Percentiles rank a stretch among this genome's conserved stretches.
Conservation (phyloP, 371 early-diverging fungal species). For the Haplosporangium sp. region DNA sequence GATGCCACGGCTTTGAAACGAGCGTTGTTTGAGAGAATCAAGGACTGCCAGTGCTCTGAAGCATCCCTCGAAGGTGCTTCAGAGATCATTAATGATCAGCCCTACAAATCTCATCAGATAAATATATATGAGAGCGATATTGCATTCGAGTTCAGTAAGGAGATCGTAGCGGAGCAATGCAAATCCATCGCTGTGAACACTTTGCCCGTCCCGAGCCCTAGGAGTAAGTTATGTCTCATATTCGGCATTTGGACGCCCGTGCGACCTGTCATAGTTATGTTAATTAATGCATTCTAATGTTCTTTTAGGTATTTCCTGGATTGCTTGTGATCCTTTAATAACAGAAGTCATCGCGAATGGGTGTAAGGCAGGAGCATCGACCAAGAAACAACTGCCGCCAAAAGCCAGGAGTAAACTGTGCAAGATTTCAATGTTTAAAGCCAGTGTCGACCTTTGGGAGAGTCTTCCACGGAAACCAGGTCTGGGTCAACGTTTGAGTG, state of each 20-base stretch:
- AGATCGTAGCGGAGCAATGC: constrained; percentile 39
- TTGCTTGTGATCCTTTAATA: constrained; percentile 51
- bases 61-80: not conserved
- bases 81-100: not conserved
- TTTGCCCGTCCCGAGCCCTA: constrained; percentile 57
- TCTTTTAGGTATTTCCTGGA: constrained; percentile 64
- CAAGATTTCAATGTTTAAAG: constrained; percentile 39
- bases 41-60: constrained; percentile 36
- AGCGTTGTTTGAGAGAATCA: constrained; percentile 68
- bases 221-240: constrained; percentile 40
- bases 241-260: not conserved
- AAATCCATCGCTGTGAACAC: constrained; percentile 16
- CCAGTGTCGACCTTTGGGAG: constrained; percentile 17
- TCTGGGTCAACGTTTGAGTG: constrained; percentile 9
- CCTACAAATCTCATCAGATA: constrained; percentile 52
- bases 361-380: constrained; percentile 57
- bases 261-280: too few relatives aligned
- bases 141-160: constrained; percentile 63
- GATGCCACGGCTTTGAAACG: constrained; percentile 67
- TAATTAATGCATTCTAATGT: not conserved
- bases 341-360: constrained; percentile 72
- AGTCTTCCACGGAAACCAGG: not conserved
- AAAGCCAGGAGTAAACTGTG: constrained; percentile 58
- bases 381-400: constrained; percentile 61
- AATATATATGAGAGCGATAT: constrained; percentile 43